Percentiles rank a stretch among this genome's conserved stretches.
Conservation (phyloP, 2,329 filamentous ascomycete genomes). For the Xylaria sp. region DNA sequence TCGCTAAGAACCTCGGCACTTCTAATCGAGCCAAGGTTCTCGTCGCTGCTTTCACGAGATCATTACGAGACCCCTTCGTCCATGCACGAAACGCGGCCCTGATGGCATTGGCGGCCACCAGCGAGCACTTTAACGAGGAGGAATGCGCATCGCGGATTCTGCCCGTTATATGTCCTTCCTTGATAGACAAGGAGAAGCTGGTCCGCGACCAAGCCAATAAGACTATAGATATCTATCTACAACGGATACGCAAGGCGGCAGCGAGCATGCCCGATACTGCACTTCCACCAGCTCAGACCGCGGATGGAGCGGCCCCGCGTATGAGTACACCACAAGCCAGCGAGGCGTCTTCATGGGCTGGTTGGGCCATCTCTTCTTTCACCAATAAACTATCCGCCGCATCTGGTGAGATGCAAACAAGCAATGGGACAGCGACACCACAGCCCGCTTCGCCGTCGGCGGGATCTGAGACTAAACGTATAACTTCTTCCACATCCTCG, state of each 20-base stretch:
- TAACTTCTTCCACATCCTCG: conserved; percentile 57
- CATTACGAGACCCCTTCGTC: conserved; percentile 91
- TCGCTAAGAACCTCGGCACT: conserved; percentile 85
- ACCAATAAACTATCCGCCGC: conserved; percentile 91
- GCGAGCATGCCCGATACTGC: conserved; percentile 82
- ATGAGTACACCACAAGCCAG: conserved; percentile 80
- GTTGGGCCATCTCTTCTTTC: conserved; percentile 98
- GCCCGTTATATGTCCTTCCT: conserved; percentile 82
- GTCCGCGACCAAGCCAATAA: conserved; percentile 92
- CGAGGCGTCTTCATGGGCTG: conserved; percentile 79
- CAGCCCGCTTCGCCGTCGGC: conserved; percentile 53
- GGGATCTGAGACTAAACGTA: conserved; percentile 52
- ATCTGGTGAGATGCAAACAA: conserved; percentile 83
- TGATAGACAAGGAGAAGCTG: conserved; percentile 96
- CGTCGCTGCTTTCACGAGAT: conserved; percentile 89
- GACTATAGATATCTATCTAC: conserved; percentile 86
- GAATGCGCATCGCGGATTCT: conserved; percentile 87
- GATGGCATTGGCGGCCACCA: conserved; percentile 85
- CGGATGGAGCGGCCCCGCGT: conserved; percentile 67
- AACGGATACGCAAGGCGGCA: conserved; percentile 81
- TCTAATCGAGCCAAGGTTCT: conserved; percentile 88
- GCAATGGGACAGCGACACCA: conserved; percentile 57
- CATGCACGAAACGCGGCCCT: conserved; percentile 92
- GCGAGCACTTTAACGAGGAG: conserved; percentile 87
- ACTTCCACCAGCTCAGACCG: conserved; percentile 72